Evolutionary conservation across 306 rosid genomes (phyloP).

Genomic region (Sphenostylis stenocarpa): DNA sequence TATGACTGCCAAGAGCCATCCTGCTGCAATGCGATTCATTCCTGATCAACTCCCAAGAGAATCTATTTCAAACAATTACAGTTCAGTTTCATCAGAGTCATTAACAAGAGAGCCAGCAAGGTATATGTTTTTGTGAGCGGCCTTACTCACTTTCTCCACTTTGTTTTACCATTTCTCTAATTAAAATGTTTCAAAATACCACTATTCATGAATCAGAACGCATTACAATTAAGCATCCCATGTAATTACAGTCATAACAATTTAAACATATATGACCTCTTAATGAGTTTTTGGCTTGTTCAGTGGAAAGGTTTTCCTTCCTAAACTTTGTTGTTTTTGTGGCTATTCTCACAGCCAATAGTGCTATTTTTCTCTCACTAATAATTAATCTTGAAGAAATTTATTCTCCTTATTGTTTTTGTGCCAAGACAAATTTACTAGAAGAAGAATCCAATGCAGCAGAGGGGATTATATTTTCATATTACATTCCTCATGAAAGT

Average conservation of each 20-base stretch:
- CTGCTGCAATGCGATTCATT: constrained; percentile 94
- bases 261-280: constrained; percentile 3
- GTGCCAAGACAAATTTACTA: constrained; percentile 5
- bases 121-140: constrained; percentile 39
- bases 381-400: constrained; percentile 16
- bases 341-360: not conserved
- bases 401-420: constrained; percentile 10
- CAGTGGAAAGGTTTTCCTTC: not conserved
- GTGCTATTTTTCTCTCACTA: not conserved
- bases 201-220: not conserved
- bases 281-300: not conserved
- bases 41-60: constrained; percentile 85
- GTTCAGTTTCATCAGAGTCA: constrained; percentile 55
- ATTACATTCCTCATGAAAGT: constrained; percentile 39
- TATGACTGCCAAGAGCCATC: constrained; percentile 98
- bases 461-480: not conserved
- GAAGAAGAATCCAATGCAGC: not conserved
- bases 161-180: constrained; percentile 22
- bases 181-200: constrained; percentile 12
- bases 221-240: constrained; percentile 5
- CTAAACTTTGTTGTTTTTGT: constrained; percentile 26
- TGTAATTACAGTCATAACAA: not conserved
- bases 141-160: constrained; percentile 17
- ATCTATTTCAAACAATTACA: constrained; percentile 52
- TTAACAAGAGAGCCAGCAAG: constrained; percentile 83